These are phyloP conservation scores for Anisodus tanguticus DNA, from an alignment of 257 asterid genomes.

Conservation along the genomic window DNA sequence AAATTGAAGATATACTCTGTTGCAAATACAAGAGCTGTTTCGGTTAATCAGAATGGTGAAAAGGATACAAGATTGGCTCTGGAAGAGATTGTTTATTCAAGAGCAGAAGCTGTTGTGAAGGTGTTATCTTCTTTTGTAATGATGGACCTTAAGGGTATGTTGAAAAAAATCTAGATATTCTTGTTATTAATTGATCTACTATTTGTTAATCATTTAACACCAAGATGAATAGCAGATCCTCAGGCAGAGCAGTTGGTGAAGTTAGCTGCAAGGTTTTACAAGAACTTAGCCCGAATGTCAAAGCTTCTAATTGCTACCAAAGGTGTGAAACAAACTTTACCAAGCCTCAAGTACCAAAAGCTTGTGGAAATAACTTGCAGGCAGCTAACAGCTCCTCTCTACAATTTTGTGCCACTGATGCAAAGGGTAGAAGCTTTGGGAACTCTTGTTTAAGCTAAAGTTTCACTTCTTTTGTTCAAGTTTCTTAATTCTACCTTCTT, in stretches of 20 bases:
- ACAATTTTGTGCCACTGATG: constrained; percentile 63
- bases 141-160: constrained; percentile 75
- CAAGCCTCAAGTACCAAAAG: constrained; percentile 66
- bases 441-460: constrained; percentile 7
- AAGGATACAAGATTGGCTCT: constrained; percentile 50
- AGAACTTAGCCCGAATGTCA: constrained; percentile 68
- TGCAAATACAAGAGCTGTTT: constrained; percentile 56
- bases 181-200: constrained; percentile 23
- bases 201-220: constrained; percentile 29
- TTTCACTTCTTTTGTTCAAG: constrained; percentile 17
- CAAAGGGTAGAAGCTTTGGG: constrained; percentile 59
- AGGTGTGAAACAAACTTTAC: constrained; percentile 74
- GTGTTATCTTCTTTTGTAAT: constrained; percentile 66
- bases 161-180: constrained; percentile 1
- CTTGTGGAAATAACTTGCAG: constrained; percentile 83
- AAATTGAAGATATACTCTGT: constrained; percentile 58
- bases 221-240: constrained; percentile 56
- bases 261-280: constrained; percentile 70
- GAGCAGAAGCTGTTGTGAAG: constrained; percentile 69
- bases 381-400: constrained; percentile 72
- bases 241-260: constrained; percentile 74
- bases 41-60: constrained; percentile 48
- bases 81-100: constrained; percentile 67
- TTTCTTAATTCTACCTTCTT: constrained; percentile 20
- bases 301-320: constrained; percentile 67